phyloP scores from a whole-genome alignment of 352 stramenopile species.

The Globisporangium takayamanum region DNA sequence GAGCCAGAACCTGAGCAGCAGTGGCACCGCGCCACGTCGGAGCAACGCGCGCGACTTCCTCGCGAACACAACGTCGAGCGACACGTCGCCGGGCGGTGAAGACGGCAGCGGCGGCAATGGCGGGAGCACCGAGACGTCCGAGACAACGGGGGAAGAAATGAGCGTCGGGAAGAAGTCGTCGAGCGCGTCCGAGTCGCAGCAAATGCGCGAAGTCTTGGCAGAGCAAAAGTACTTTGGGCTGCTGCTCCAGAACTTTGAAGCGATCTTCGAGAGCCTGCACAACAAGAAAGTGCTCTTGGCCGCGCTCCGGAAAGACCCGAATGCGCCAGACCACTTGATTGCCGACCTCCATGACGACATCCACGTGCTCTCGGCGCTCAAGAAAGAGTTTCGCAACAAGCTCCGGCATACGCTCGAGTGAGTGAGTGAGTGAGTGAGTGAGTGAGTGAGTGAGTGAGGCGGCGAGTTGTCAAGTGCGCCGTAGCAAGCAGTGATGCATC shows the following conservation, averaged over 20 bases:
- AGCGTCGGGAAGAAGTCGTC: constrained; percentile 48
- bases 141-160: constrained; percentile 71
- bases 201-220: constrained; percentile 41
- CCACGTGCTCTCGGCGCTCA: constrained; percentile 70
- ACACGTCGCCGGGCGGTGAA: constrained; percentile 20
- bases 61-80: constrained; percentile 4
- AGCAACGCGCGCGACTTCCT: constrained; percentile 5
- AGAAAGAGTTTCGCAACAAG: constrained; percentile 79
- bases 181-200: constrained; percentile 29
- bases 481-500: too few species aligned
- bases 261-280: constrained; percentile 78
- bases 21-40: not conserved
- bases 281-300: constrained; percentile 80
- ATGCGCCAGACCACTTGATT: constrained; percentile 64
- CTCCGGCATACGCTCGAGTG: constrained; percentile 51
- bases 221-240: constrained; percentile 80
- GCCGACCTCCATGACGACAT: constrained; percentile 76
- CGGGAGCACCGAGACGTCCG: constrained; percentile 67
- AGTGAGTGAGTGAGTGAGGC: constrained; percentile 18
- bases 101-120: constrained; percentile 34
- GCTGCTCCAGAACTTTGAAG: constrained; percentile 79
- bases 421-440: not conserved
- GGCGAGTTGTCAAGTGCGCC: too few species aligned
- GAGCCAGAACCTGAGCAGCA: not conserved
- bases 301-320: constrained; percentile 59